Percentiles rank a stretch among this genome's conserved stretches.
Evolutionary conservation across 192 early-diverging fungal species (phyloP).

Genomic region (Coemansia sp.): DNA sequence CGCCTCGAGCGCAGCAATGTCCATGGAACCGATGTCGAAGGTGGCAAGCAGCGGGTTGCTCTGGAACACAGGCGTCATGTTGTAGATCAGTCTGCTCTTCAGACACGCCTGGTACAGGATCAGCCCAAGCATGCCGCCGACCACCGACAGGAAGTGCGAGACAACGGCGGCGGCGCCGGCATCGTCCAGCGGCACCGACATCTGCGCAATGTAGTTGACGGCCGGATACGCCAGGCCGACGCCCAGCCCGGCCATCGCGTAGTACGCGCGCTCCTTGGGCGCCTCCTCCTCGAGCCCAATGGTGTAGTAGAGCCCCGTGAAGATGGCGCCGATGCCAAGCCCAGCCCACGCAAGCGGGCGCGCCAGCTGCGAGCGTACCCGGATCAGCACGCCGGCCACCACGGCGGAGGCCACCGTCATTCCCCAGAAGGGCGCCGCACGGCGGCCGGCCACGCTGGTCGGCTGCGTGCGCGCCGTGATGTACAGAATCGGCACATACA

Average conservation of each 20-base stretch:
- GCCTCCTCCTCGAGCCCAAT: constrained; percentile 10
- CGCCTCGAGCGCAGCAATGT: constrained; percentile 41
- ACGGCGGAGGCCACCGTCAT: constrained; percentile 23
- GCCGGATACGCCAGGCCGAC: constrained; percentile 35
- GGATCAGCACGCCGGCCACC: constrained; percentile 22
- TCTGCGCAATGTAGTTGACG: constrained; percentile 36
- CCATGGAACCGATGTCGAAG: constrained; percentile 41
- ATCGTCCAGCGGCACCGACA: constrained; percentile 37
- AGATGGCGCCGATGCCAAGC: constrained; percentile 28
- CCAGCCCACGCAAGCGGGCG: constrained; percentile 40
- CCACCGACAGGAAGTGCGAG: constrained; percentile 47
- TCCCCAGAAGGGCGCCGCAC: constrained; percentile 46
- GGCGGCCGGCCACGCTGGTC: constrained; percentile 31
- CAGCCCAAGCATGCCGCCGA: constrained; percentile 52
- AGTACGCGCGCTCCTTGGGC: constrained; percentile 40
- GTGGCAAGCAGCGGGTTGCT: constrained; percentile 22
- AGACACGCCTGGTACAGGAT: constrained; percentile 51
- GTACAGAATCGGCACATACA: constrained; percentile 48
- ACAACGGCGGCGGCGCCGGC: constrained; percentile 32
- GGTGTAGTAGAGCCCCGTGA: constrained; percentile 47
- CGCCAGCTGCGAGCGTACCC: constrained; percentile 15
- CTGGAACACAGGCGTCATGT: constrained; percentile 31
- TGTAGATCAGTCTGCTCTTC: constrained; percentile 45
- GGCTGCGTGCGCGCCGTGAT: constrained; percentile 31
- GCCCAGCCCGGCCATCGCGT: constrained; percentile 41